Evolutionary conservation across 768 basidiomycete genomes (phyloP).

Genomic region (Mycena amicta): DNA sequence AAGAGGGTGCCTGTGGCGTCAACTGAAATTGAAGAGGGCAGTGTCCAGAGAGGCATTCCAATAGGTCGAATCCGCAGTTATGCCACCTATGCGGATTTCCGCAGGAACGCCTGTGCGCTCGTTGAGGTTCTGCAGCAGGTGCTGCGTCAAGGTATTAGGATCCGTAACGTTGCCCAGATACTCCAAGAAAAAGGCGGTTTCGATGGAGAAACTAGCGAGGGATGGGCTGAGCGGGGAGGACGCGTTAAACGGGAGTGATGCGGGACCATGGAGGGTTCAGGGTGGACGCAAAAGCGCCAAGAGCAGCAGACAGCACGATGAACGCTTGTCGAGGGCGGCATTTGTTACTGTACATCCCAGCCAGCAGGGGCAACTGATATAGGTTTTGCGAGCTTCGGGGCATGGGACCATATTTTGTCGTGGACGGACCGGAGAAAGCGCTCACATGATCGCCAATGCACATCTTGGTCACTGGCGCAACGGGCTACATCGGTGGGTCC

Average conservation of each 20-base stretch:
- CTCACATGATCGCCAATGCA: constrained; percentile 15
- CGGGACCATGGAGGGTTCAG: constrained; percentile 42
- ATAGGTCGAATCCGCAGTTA: constrained; percentile 56
- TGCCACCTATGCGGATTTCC: constrained; percentile 54
- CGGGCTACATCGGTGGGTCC: constrained; percentile 61
- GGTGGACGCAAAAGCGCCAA: constrained; percentile 9
- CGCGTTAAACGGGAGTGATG: constrained; percentile 44
- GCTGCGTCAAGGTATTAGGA: constrained; percentile 46
- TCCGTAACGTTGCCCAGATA: constrained; percentile 48
- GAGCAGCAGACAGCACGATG: neutral
- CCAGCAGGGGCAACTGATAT: no score
- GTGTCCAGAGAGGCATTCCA: constrained; percentile 45
- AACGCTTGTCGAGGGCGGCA: no score
- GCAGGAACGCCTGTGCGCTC: constrained; percentile 46
- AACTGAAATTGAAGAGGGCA: constrained; percentile 46
- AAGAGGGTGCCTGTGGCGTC: constrained; percentile 43
- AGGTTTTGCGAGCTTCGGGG: no score
- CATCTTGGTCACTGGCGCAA: constrained; percentile 52
- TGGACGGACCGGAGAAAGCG: no score
- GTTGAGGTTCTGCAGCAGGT: constrained; percentile 48
- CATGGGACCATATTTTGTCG: no score
- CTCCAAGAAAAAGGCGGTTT: constrained; percentile 55
- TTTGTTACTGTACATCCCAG: no score
- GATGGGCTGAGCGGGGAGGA: constrained; percentile 46
- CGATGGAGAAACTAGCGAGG: constrained; percentile 56